phyloP scores from a whole-genome alignment of 78 protist genomes.

The Monocercomonoides exilis region DNA sequence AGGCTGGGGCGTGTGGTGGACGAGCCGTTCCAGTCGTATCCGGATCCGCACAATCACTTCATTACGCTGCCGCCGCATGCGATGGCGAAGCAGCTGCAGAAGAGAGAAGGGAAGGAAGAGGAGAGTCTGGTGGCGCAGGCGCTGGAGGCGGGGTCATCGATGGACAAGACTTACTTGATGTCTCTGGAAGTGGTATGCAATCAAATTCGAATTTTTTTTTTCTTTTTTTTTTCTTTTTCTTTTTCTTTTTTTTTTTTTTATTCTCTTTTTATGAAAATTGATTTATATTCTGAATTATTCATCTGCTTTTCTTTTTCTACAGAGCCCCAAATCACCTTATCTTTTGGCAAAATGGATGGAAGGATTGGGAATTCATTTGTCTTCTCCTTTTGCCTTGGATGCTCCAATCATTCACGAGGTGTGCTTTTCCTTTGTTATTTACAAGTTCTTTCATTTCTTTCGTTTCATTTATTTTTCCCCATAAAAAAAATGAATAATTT shows the following conservation, averaged over 20 bases:
- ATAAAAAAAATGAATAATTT: too few relatives aligned
- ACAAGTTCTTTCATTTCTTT: too few relatives aligned
- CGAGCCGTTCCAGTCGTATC: not conserved
- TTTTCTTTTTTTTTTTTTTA: too few relatives aligned
- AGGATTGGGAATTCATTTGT: not conserved
- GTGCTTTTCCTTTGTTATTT: not conserved
- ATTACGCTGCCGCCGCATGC: not conserved
- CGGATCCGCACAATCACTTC: not conserved
- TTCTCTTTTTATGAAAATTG: too few relatives aligned
- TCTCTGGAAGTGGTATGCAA: not conserved
- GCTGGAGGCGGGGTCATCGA: not conserved
- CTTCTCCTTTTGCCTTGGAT: not conserved
- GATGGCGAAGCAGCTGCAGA: not conserved
- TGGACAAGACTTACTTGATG: not conserved
- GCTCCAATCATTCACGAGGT: not conserved
- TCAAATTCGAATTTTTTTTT: too few relatives aligned
- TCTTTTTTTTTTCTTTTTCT: too few relatives aligned
- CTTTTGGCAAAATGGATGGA: not conserved
- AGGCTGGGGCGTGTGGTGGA: not conserved
- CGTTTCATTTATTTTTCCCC: too few relatives aligned
- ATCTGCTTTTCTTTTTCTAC: not conserved
- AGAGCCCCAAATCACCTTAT: not conserved
- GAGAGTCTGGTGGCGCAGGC: not conserved
- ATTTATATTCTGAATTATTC: too few relatives aligned
- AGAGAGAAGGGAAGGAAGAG: not conserved